These are phyloP conservation scores for Leccinum imitatum DNA, from an alignment of 768 basidiomycete genomes.

Conservation along the genomic window DNA sequence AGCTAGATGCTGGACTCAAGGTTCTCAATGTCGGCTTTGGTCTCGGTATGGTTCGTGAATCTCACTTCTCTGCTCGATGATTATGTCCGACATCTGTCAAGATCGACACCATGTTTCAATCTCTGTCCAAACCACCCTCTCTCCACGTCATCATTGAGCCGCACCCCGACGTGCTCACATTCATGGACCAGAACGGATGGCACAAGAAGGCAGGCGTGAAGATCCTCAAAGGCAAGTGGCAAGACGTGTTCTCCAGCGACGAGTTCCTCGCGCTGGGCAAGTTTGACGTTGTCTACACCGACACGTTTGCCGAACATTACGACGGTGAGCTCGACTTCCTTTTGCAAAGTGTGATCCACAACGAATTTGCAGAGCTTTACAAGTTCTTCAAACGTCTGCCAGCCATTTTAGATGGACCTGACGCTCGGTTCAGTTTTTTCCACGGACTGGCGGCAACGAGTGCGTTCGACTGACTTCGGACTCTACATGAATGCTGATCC, in stretches of 20 bases:
- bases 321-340: conserved; percentile 39
- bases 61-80: background rate
- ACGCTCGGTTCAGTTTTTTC: conserved; percentile 91
- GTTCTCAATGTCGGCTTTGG: conserved; percentile 94
- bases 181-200: conserved; percentile 80
- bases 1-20: conserved; percentile 47
- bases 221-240: conserved; percentile 92
- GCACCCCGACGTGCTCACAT: conserved; percentile 84
- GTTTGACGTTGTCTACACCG: conserved; percentile 89
- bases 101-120: conserved; percentile 85
- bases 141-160: conserved; percentile 92
- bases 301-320: conserved; percentile 91
- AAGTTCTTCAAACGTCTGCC: conserved; percentile 82
- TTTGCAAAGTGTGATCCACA: background rate
- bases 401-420: conserved; percentile 68
- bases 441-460: conserved; percentile 96
- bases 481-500: background rate
- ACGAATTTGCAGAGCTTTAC: conserved; percentile 51
- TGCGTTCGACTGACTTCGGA: conserved; percentile 35
- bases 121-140: conserved; percentile 53
- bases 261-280: conserved; percentile 63
- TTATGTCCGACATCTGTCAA: conserved; percentile 31
- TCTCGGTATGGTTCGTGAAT: conserved; percentile 72
- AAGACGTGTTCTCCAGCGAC: conserved; percentile 70
- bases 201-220: conserved; percentile 71